Evolutionary conservation across 2,329 filamentous ascomycete genomes (phyloP), one percentile per base, ranked within the genome.

Genomic region (Penicillium sp.): DNA sequence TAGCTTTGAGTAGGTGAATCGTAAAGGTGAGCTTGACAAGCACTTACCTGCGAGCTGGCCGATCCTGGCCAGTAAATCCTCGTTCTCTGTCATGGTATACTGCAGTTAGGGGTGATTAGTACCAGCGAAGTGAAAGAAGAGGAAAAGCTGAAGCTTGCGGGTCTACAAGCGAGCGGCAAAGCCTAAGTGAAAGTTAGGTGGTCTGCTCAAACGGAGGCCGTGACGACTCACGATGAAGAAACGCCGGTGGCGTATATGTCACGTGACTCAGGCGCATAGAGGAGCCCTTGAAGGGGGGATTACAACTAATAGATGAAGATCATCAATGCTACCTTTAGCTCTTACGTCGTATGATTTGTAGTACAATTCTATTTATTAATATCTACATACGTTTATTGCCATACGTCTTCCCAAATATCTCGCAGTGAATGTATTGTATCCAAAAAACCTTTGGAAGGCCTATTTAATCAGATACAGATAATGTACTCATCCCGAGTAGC

Each of bases 1-100:
- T 36, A 52, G 33, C 56, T 57, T 49, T 52, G 51, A 40, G 30
- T 32, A 39, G 2, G n/a, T 8, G 23, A 12, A 10, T 29, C 27
- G n/a, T 41, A 12, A 13, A 17, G 17, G 15, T 27, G 15, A 27
- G 10, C n/a, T 48, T 83, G 77, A 63, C 82, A 79, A 46, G 55
- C 52, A n/a, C 73, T 69, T 70, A 83, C 81, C 81, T 72, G 80
- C 78, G 64, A 84, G 74, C 62, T 79, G 79, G 66, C 80, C 76
- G 65, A 84, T 84, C 64, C 77, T 80, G 51, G 78, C 76, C 50
- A 83, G 70, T 42, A 84, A 73, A 54, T 81, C 79, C 62, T 81
- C 75, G 51, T 83, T 78, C 67, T 84, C 80, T 41, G 79, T 78
- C 69, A 81, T 79, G 64, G 70, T 75, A 48, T 51, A 44, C 46